These are phyloP conservation scores for Tolypocladium ovalisporum DNA, from an alignment of 2,329 filamentous ascomycete genomes.

Conservation along the genomic window DNA sequence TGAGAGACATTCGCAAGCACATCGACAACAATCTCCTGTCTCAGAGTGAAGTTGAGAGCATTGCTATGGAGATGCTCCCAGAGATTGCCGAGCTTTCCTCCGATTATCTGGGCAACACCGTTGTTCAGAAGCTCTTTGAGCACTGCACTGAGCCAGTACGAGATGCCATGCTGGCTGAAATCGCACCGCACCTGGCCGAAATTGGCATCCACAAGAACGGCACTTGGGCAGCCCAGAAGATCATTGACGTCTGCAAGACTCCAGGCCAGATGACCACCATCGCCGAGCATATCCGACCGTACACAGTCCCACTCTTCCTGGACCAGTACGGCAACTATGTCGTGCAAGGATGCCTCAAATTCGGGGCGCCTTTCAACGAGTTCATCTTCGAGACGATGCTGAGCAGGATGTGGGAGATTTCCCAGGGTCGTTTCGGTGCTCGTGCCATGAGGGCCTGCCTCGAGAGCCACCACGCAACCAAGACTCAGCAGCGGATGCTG, in stretches of 20 bases:
- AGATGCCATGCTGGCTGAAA: slow-evolving; percentile 81
- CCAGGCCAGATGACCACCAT: slow-evolving; percentile 74
- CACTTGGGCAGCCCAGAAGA: slow-evolving; percentile 98
- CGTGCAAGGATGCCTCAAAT: slow-evolving; percentile 89
- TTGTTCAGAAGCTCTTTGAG: slow-evolving; percentile 98
- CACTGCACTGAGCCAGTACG: slow-evolving; percentile 85
- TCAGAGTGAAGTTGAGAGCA: slow-evolving; percentile 79
- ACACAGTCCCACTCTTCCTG: slow-evolving; percentile 83
- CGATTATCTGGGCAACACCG: slow-evolving; percentile 95
- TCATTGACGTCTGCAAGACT: slow-evolving; percentile 90
- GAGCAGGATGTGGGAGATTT: slow-evolving; percentile 82
- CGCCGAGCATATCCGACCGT: slow-evolving; percentile 72
- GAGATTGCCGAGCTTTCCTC: slow-evolving; percentile 92
- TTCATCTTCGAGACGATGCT: slow-evolving; percentile 99
- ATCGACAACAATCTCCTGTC: slow-evolving; percentile 92
- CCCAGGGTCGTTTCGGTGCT: slow-evolving; percentile 88
- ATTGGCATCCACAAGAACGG: slow-evolving; percentile 99
- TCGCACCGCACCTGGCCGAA: slow-evolving; percentile 85
- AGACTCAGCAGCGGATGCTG: slow-evolving; percentile 90
- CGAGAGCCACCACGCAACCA: slow-evolving; percentile 89
- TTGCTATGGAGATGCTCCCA: slow-evolving; percentile 86
- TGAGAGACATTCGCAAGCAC: slow-evolving; percentile 91
- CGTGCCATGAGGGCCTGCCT: slow-evolving; percentile 94
- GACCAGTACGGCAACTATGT: slow-evolving; percentile 99
- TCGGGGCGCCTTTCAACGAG: slow-evolving; percentile 78